Conservation (phyloP, 202 grass and related monocot species). For the Elaeis oleifera region DNA sequence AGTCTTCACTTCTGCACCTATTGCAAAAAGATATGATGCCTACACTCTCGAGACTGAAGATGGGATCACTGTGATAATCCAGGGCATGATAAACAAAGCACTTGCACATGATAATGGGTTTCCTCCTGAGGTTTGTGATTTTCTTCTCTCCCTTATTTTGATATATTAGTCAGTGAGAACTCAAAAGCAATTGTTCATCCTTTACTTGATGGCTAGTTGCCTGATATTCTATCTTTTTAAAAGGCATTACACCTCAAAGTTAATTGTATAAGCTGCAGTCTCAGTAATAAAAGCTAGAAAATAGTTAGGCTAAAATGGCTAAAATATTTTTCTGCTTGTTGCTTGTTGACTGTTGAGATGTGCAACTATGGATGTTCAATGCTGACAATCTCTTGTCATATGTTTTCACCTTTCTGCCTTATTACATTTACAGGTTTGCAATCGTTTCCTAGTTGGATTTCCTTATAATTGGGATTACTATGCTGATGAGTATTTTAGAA, state of each 20-base stretch:
- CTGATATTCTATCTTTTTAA: too few species aligned
- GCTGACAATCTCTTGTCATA: too few species aligned
- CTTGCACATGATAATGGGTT: slow-evolving; percentile 37
- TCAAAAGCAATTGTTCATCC: too few species aligned
- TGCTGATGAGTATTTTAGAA: slow-evolving; percentile 31
- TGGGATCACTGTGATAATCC: slow-evolving; percentile 30
- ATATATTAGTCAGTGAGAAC: too few species aligned
- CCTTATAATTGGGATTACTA: slow-evolving; percentile 31
- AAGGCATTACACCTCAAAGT: too few species aligned
- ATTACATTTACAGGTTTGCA: slow-evolving; percentile 23
- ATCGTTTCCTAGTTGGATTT: slow-evolving; percentile 32
- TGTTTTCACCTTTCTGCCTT: slow-evolving; percentile 15
- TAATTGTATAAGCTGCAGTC: too few species aligned
- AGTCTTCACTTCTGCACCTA: slow-evolving; percentile 34
- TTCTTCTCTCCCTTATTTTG: not conserved
- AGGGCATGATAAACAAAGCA: slow-evolving; percentile 20
- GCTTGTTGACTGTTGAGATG: too few species aligned
- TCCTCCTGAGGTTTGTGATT: slow-evolving; percentile 34
- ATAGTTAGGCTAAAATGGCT: too few species aligned
- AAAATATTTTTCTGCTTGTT: too few species aligned
- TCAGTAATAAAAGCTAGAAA: too few species aligned
- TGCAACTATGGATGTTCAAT: too few species aligned
- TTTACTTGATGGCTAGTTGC: too few species aligned
- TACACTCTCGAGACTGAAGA: slow-evolving; percentile 38
- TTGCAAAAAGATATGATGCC: slow-evolving; percentile 33